These are phyloP conservation scores for Ophiocytium majus DNA, from an alignment of 352 stramenopile species.

Conservation along the genomic window DNA sequence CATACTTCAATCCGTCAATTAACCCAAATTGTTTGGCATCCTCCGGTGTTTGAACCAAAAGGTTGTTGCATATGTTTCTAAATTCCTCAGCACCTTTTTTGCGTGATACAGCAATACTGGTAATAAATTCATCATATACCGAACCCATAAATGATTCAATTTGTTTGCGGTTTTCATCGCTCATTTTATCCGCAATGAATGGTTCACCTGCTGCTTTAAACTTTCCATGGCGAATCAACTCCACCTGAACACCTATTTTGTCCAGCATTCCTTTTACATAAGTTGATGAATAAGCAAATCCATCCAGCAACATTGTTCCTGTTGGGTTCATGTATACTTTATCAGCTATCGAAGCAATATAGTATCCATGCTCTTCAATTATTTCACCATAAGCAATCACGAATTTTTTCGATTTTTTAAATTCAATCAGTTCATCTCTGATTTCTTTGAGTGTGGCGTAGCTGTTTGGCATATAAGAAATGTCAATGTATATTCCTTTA, in stretches of 20 bases:
- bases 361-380: neutral
- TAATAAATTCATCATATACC: neutral
- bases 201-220: neutral
- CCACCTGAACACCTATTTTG: neutral
- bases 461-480: neutral
- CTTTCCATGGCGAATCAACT: constrained; percentile 2
- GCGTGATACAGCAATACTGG: neutral
- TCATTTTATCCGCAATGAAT: constrained; percentile 9
- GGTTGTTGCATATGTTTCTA: neutral
- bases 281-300: neutral
- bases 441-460: neutral
- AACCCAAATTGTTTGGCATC: neutral
- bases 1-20: neutral
- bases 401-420: constrained; percentile 13
- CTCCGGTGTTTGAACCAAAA: neutral
- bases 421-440: neutral
- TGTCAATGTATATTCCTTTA: neutral
- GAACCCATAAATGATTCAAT: neutral
- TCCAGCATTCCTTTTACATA: neutral
- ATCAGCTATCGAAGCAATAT: neutral
- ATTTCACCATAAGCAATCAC: neutral
- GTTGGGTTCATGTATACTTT: neutral
- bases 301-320: neutral
- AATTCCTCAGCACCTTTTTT: neutral
- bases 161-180: neutral